Conservation (phyloP, 2,329 filamentous ascomycete species). For the Intubia oerlemansii region DNA sequence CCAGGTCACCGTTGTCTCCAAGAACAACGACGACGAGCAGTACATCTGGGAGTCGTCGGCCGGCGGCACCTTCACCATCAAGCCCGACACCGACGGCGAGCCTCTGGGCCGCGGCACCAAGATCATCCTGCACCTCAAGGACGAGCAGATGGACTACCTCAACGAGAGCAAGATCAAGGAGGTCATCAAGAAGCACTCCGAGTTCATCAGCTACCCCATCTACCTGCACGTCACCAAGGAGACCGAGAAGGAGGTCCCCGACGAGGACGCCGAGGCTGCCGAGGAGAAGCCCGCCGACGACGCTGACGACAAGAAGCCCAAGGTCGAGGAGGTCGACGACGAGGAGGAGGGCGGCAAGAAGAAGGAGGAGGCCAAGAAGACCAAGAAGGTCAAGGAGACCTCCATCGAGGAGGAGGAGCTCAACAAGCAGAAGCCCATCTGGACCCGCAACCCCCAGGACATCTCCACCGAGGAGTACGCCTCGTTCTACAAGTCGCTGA, state of each 20-base stretch:
- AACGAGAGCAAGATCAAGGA: conserved; percentile 99
- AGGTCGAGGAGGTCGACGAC: conserved; percentile 81
- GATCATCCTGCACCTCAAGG: conserved; percentile 98
- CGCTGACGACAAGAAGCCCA: conserved; percentile 82
- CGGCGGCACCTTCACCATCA: conserved; percentile 91
- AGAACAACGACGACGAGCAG: conserved; percentile 99
- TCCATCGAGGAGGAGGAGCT: conserved; percentile 98
- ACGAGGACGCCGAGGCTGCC: conserved; percentile 58
- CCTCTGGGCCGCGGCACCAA: conserved; percentile 85
- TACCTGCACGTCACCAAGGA: conserved; percentile 99
- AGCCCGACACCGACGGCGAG: conserved; percentile 75
- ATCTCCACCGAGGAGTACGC: conserved; percentile 94
- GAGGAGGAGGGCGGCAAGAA: conserved; percentile 65
- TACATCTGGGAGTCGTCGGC: conserved; percentile 98
- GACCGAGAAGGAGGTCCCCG: conserved; percentile 95
- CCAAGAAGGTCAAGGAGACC: conserved; percentile 98
- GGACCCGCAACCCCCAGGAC: conserved; percentile 93
- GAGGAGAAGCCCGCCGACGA: conserved; percentile 30
- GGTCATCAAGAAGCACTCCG: conserved; percentile 99
- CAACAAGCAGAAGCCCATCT: conserved; percentile 99
- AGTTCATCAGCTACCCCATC: conserved; percentile 99
- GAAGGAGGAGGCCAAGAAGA: conserved; percentile 78
- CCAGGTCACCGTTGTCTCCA: conserved; percentile 84
- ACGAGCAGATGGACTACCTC: conserved; percentile 95
- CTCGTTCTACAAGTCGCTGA: conserved; percentile 99